These are phyloP conservation scores for Pneumocystis sp. DNA, from an alignment of 1,139 yeast genomes.

Conservation along the genomic window DNA sequence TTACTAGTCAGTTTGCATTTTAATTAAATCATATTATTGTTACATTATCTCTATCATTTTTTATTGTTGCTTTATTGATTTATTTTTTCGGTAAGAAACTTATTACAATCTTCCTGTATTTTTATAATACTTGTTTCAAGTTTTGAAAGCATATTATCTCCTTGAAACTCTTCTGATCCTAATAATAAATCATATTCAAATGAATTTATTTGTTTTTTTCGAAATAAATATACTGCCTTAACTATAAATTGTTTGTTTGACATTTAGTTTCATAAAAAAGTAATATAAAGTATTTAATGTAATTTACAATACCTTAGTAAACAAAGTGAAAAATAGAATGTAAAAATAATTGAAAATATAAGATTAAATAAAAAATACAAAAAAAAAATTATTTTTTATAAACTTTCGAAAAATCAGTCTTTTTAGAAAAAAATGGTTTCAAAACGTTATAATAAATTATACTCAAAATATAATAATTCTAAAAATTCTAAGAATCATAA, in stretches of 20 bases:
- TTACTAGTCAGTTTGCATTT: not conserved
- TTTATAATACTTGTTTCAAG: not conserved
- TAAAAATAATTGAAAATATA: no score
- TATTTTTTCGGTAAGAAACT: not conserved
- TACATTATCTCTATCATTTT: not conserved
- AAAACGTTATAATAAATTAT: not conserved
- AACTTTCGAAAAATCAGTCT: not conserved
- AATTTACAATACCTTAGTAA: not conserved
- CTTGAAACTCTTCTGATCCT: not conserved
- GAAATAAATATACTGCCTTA: not conserved
- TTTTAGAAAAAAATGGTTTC: not conserved
- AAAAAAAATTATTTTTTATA: not conserved
- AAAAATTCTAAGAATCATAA: not conserved
- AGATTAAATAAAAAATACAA: not conserved
- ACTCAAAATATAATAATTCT: not conserved
- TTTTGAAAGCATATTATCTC: not conserved
- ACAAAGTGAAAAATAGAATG: not conserved
- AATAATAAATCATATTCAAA: not conserved
- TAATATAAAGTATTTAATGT: not conserved
- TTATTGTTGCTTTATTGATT: not conserved
- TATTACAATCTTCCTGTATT: not conserved
- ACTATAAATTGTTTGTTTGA: not conserved
- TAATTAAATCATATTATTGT: not conserved
- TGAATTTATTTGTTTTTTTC: not conserved
- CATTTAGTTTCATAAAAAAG: not conserved